Evolutionary conservation across 345 rosid genomes (phyloP).

Genomic region (Citrus hindsii): DNA sequence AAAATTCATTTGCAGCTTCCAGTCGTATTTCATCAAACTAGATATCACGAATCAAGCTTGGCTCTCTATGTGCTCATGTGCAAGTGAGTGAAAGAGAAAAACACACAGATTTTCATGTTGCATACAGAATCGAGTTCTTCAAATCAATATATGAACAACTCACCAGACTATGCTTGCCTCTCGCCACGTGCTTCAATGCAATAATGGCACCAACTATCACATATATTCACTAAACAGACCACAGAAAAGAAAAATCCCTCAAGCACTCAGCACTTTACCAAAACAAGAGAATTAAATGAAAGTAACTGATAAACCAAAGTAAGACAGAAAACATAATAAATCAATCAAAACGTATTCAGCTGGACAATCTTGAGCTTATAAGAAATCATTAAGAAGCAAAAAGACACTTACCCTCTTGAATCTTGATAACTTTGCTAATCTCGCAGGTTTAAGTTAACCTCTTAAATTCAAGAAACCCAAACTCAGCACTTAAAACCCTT

Average conservation of each 20-base stretch:
- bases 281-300: neutral
- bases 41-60: neutral
- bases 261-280: conserved; percentile 1
- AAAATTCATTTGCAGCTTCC: neutral
- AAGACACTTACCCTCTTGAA: neutral
- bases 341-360: neutral
- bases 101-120: neutral
- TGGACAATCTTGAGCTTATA: neutral
- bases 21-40: neutral
- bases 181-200: neutral
- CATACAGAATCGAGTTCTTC: neutral
- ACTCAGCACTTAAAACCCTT: neutral
- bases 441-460: neutral
- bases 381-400: neutral
- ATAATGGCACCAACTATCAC: conserved; percentile 22
- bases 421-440: neutral
- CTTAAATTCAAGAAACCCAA: conserved; percentile 1
- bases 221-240: conserved; percentile 4
- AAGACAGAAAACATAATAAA: neutral
- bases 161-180: conserved; percentile 13
- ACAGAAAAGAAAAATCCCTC: too few relatives aligned
- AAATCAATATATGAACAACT: conserved; percentile 4
- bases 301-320: neutral
- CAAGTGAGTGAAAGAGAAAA: neutral
- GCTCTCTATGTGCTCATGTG: neutral